Conservation (phyloP, 2,329 filamentous ascomycete species). For the Microcyclospora tardicrescens region DNA sequence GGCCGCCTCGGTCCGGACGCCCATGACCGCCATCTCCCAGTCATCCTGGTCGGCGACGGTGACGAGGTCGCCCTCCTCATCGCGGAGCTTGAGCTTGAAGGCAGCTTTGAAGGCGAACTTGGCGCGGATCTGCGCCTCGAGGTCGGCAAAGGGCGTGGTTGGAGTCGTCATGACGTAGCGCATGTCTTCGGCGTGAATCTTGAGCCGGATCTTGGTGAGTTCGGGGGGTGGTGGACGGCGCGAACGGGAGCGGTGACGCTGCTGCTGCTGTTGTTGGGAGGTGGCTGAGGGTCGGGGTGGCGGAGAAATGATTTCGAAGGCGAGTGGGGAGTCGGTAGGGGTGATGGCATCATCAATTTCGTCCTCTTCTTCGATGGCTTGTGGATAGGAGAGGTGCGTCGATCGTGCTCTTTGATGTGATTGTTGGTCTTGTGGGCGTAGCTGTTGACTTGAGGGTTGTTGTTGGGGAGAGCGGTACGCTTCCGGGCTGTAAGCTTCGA, state of each 20-base stretch:
- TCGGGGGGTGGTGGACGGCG: constrained; percentile 40
- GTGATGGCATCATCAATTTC: constrained; percentile 55
- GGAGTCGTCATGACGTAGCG: constrained; percentile 79
- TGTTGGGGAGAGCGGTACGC: constrained; percentile 6
- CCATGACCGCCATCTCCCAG: constrained; percentile 71
- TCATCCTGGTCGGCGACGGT: constrained; percentile 96
- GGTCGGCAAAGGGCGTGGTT: constrained; percentile 59
- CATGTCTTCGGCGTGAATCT: constrained; percentile 83
- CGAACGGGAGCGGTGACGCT: constrained; percentile 40
- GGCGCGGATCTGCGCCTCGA: constrained; percentile 66
- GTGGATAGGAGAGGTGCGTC: constrained; percentile 32
- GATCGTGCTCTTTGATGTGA: constrained; percentile 19
- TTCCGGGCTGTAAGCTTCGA: constrained; percentile 23
- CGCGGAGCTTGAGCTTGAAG: constrained; percentile 80
- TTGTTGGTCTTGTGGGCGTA: constrained; percentile 5
- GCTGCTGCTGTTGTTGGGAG: constrained; percentile 4
- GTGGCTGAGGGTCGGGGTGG: background rate
- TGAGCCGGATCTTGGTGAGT: constrained; percentile 68
- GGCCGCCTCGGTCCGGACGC: constrained; percentile 46
- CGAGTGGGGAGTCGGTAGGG: constrained; percentile 22
- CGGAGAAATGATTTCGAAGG: constrained; percentile 46
- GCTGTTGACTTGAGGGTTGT: constrained; percentile 3
- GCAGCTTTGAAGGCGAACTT: constrained; percentile 65
- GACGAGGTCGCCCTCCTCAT: constrained; percentile 90
- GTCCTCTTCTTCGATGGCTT: constrained; percentile 70